Evolutionary conservation across 495 filamentous ascomycete species (phyloP), one percentile per base, ranked within the genome.

Genomic region (Aspergillus conjunctus): DNA sequence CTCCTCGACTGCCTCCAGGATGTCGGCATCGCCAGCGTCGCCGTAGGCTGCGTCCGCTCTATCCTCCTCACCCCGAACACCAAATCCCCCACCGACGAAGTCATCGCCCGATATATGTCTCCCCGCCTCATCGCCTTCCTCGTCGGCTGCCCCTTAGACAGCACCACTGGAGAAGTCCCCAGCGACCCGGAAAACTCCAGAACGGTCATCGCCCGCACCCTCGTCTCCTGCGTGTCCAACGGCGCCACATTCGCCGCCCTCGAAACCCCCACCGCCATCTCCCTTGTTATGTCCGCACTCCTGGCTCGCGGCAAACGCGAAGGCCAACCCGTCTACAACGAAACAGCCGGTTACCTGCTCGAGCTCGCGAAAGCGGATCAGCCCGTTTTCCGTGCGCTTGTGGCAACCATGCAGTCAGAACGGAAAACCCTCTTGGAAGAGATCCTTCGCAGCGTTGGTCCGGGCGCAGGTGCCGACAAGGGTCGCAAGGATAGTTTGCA

Each of bases 1-100:
- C 72, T 92, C n/a, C 73, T 91, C 5, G 92, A 94, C 68, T 94
- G 91, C 73, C 79, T 97, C 37, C 89, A 87, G 39, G 91, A 91
- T 63, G 67, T 79, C 37, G 92, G 89, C 82, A 90, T 68, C 12
- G 88, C 91, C 26, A 96, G 90, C 64, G 91, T 97, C 37, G 93
- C 94, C 6, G 87, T 91, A 18, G 90, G 91, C 64, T 97, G 94
- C 72, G 81, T 91, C 53, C 86, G 93, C 45, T 91, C 91, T 4
- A 85, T 98, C 21, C 83, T 98, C 26, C 73, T 95, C 21, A 79
- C 91, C 32, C 80, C 86, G 7, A 79, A 73, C 7, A 74, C 85
- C 0, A 86, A 87, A 48, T 89, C 85, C 7, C 66, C 78, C 7
- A 87, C 89, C 2, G 88, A 94, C 64, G 85, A 91, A 63, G 83